Evolutionary conservation across 768 basidiomycete species (phyloP).

Genomic region (Ramaria rubella): DNA sequence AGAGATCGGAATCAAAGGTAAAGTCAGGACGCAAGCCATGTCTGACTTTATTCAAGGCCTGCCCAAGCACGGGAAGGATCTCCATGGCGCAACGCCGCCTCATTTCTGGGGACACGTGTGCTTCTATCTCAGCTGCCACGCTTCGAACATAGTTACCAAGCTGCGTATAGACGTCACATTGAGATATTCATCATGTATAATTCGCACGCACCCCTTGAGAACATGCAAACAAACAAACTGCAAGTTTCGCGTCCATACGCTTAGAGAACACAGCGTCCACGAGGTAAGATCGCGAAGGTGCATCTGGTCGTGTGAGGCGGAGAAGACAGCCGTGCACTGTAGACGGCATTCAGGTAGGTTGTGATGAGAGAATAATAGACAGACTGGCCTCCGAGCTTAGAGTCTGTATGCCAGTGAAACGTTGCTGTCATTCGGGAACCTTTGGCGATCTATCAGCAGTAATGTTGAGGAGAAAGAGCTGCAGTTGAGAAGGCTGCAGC

Average conservation of each 20-base stretch:
- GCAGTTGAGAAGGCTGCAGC: not conserved
- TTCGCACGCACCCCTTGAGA: slow-evolving; percentile 37
- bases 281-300: slow-evolving; percentile 45
- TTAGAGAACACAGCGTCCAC: slow-evolving; percentile 59
- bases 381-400: slow-evolving; percentile 39
- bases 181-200: not conserved
- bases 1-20: slow-evolving; percentile 38
- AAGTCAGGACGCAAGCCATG: slow-evolving; percentile 34
- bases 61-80: slow-evolving; percentile 38
- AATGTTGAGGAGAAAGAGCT: not conserved
- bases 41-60: slow-evolving; percentile 41
- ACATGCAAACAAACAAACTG: slow-evolving; percentile 59
- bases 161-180: not conserved
- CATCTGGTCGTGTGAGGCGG: slow-evolving; percentile 46
- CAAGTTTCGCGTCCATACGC: slow-evolving; percentile 60
- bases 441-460: slow-evolving; percentile 30
- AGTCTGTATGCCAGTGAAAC: slow-evolving; percentile 41
- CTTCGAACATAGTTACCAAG: slow-evolving; percentile 49
- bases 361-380: not conserved
- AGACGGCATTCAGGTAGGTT: not conserved
- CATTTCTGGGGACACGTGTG: slow-evolving; percentile 39
- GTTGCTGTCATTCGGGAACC: slow-evolving; percentile 39
- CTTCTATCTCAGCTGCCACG: slow-evolving; percentile 37
- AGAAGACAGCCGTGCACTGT: slow-evolving; percentile 60
- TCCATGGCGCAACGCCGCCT: slow-evolving; percentile 38